These are phyloP conservation scores for Monosporascus sp. DNA, from an alignment of 2,329 filamentous ascomycete species.

Conservation along the genomic window DNA sequence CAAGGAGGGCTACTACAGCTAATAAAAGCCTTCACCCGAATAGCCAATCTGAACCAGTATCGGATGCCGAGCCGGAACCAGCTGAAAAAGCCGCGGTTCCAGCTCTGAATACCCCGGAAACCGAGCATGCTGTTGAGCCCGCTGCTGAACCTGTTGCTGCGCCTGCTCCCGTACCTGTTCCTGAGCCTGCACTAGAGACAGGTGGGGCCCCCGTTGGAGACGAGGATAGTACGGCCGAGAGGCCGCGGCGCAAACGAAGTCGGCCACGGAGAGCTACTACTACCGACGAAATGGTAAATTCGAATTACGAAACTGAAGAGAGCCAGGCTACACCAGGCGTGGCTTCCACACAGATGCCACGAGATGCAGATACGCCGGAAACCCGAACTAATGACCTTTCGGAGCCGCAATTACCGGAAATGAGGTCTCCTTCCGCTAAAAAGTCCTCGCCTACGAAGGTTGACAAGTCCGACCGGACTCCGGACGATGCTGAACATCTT, in stretches of 20 bases:
- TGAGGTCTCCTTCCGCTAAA: conserved; percentile 1
- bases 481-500: not conserved
- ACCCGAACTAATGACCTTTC: not conserved
- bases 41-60: not conserved
- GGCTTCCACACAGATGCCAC: not conserved
- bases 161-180: not conserved
- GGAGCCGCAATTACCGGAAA: not conserved
- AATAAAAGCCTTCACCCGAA: not conserved
- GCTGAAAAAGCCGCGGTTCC: conserved; percentile 2
- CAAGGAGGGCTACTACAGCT: not conserved
- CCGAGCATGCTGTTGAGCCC: not conserved
- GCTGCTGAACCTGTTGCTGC: too few species aligned
- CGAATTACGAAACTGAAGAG: too few species aligned
- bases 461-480: not conserved
- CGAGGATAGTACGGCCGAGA: not conserved
- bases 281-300: too few species aligned
- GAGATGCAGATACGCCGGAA: not conserved
- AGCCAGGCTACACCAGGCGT: too few species aligned
- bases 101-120: not conserved
- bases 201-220: not conserved
- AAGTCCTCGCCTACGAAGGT: conserved; percentile 2
- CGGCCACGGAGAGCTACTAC: not conserved
- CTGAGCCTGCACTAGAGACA: not conserved
- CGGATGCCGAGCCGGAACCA: not conserved
- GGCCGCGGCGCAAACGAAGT: not conserved